Conservation (phyloP, 257 asterid genomes). For the Vinca minor region DNA sequence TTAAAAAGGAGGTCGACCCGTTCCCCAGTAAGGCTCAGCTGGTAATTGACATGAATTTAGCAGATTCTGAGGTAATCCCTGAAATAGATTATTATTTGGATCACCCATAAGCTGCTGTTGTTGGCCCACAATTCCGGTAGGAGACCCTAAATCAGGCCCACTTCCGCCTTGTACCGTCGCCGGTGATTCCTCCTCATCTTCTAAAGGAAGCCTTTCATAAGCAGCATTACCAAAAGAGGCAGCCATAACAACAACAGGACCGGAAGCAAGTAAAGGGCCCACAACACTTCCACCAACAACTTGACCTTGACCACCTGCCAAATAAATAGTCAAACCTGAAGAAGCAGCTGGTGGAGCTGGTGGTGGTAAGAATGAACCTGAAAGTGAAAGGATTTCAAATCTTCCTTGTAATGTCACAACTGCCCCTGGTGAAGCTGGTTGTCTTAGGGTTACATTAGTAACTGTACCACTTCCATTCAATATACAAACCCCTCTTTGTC, state of each 20-base stretch:
- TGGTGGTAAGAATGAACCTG: slow-evolving; percentile 81
- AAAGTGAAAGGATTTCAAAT: slow-evolving; percentile 76
- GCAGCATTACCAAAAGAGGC: slow-evolving; percentile 94
- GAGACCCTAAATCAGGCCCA: slow-evolving; percentile 24
- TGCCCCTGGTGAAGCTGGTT: slow-evolving; percentile 71
- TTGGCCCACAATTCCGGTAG: slow-evolving; percentile 36
- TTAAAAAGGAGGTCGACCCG: slow-evolving; percentile 64
- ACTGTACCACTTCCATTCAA: slow-evolving; percentile 80
- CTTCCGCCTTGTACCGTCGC: too few species aligned
- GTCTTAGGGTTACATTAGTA: slow-evolving; percentile 63
- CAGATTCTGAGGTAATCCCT: slow-evolving; percentile 53
- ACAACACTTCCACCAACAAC: slow-evolving; percentile 89
- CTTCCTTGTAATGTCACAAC: slow-evolving; percentile 70
- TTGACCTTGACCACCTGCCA: slow-evolving; percentile 92
- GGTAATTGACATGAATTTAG: slow-evolving; percentile 66
- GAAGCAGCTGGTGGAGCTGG: slow-evolving; percentile 90
- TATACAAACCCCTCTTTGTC: slow-evolving; percentile 83
- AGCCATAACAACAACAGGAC: slow-evolving; percentile 92
- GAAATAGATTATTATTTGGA: slow-evolving; percentile 32
- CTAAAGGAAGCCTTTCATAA: slow-evolving; percentile 81
- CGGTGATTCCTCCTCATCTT: too few species aligned
- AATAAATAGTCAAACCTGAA: slow-evolving; percentile 66
- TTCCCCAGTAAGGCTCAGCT: slow-evolving; percentile 64
- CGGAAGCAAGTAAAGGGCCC: slow-evolving; percentile 71
- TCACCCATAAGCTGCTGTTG: slow-evolving; percentile 22